phyloP scores from a whole-genome alignment of 2,329 filamentous ascomycete species.

The Ophiostoma sp. region DNA sequence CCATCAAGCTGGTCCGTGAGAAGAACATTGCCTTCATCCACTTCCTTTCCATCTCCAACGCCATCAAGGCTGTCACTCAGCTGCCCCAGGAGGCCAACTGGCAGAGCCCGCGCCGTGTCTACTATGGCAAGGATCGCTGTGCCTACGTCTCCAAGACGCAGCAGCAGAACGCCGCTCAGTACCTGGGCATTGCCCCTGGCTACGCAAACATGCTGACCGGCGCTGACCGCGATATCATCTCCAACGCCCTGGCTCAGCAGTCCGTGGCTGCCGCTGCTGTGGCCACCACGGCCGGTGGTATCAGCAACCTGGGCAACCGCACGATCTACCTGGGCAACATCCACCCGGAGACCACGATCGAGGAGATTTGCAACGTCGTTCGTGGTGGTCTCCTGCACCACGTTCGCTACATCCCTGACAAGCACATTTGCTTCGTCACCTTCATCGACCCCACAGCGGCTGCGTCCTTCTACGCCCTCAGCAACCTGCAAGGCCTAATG shows the following conservation, averaged over 20 bases:
- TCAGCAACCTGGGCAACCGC: conserved; percentile 95
- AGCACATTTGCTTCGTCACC: conserved; percentile 99
- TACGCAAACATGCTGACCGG: conserved; percentile 96
- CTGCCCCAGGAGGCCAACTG: conserved; percentile 95
- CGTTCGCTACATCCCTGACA: conserved; percentile 98
- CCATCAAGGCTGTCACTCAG: conserved; percentile 96
- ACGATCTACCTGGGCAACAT: conserved; percentile 99
- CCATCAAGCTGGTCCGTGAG: conserved; percentile 95
- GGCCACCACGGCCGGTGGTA: conserved; percentile 91
- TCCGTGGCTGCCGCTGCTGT: conserved; percentile 96
- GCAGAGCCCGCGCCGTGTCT: conserved; percentile 92
- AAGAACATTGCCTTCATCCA: conserved; percentile 98
- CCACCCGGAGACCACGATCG: conserved; percentile 96
- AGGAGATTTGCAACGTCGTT: conserved; percentile 99
- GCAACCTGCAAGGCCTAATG: conserved; percentile 97
- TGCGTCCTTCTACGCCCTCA: conserved; percentile 95
- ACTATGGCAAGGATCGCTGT: conserved; percentile 98
- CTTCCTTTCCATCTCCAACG: conserved; percentile 95
- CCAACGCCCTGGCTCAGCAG: conserved; percentile 92
- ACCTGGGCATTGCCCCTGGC: conserved; percentile 92
- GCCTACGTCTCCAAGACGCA: conserved; percentile 99
- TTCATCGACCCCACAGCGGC: conserved; percentile 98
- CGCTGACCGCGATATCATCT: conserved; percentile 94
- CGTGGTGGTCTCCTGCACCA: conserved; percentile 93
- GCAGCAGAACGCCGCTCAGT: conserved; percentile 98